Evolutionary conservation across 192 early-diverging fungal species (phyloP).

Genomic region (Mortierella claussenii): DNA sequence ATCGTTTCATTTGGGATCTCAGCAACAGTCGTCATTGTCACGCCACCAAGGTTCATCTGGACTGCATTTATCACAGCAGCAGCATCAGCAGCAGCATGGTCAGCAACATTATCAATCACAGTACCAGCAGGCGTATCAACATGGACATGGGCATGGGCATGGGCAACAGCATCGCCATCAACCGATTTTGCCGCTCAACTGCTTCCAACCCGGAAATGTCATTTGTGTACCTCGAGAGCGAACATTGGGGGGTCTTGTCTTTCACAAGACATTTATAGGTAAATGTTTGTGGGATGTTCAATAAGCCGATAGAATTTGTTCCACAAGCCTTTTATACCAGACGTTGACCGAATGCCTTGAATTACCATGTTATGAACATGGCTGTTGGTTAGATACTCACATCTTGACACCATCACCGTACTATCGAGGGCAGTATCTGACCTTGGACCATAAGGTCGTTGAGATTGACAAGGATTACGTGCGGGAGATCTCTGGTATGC

Average conservation of each 20-base stretch:
- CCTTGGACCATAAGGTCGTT: slow-evolving; percentile 59
- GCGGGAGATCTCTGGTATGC: slow-evolving; percentile 61
- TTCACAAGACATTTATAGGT: slow-evolving; percentile 62
- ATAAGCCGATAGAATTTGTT: too few relatives aligned
- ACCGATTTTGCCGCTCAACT: slow-evolving; percentile 34
- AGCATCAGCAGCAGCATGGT: too few relatives aligned
- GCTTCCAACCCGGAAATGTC: slow-evolving; percentile 55
- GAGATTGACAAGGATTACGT: slow-evolving; percentile 57
- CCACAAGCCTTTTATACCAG: too few relatives aligned
- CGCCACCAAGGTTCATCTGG: too few relatives aligned
- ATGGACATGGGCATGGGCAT: neutral
- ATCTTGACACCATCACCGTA: slow-evolving; percentile 65
- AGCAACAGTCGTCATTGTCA: too few relatives aligned
- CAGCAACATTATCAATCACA: too few relatives aligned
- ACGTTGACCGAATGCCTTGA: neutral
- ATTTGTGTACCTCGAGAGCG: slow-evolving; percentile 61
- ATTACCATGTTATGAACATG: too few relatives aligned
- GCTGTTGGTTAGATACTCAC: slow-evolving; percentile 62
- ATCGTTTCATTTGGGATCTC: slow-evolving; percentile 18
- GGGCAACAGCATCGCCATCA: slow-evolving; percentile 26
- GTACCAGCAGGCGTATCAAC: too few relatives aligned
- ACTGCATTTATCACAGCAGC: too few relatives aligned
- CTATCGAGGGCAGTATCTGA: slow-evolving; percentile 61
- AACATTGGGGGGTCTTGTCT: slow-evolving; percentile 51
- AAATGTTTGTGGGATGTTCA: slow-evolving; percentile 3